phyloP scores from a whole-genome alignment of 1,284 basidiomycete genomes.

The Heliocybe sulcata region DNA sequence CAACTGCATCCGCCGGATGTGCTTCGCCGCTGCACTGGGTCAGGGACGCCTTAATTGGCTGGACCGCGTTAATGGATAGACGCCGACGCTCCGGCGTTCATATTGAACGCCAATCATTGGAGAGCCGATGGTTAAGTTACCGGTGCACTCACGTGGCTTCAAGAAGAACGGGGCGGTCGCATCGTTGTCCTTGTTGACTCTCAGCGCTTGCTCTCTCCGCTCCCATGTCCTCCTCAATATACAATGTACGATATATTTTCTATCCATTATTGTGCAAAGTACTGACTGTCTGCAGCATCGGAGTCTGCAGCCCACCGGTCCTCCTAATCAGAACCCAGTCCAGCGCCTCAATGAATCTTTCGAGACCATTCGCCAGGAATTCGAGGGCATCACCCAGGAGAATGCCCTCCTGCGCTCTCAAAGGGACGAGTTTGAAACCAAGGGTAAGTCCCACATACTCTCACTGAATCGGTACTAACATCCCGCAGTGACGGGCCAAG shows the following conservation, averaged over 20 bases:
- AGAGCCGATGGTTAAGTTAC: too few species aligned
- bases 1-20: too few species aligned
- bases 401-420: slow-evolving; percentile 64
- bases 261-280: slow-evolving; percentile 8
- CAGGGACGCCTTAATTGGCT: too few species aligned
- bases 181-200: neutral
- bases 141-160: too few species aligned
- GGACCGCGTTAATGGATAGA: too few species aligned
- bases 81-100: too few species aligned
- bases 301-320: slow-evolving; percentile 53
- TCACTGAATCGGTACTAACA: neutral
- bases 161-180: too few species aligned
- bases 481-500: slow-evolving; percentile 53
- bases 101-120: too few species aligned
- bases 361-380: slow-evolving; percentile 82
- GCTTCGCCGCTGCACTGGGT: too few species aligned
- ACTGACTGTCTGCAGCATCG: slow-evolving; percentile 42
- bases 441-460: slow-evolving; percentile 47
- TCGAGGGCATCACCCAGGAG: slow-evolving; percentile 74
- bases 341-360: slow-evolving; percentile 72
- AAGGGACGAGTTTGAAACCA: slow-evolving; percentile 85
- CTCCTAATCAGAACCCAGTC: slow-evolving; percentile 29
- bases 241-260: slow-evolving; percentile 31
- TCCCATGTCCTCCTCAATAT: slow-evolving; percentile 37
- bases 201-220: neutral